phyloP scores from a whole-genome alignment of 208 protist species.

The Trichomonas gallinae region DNA sequence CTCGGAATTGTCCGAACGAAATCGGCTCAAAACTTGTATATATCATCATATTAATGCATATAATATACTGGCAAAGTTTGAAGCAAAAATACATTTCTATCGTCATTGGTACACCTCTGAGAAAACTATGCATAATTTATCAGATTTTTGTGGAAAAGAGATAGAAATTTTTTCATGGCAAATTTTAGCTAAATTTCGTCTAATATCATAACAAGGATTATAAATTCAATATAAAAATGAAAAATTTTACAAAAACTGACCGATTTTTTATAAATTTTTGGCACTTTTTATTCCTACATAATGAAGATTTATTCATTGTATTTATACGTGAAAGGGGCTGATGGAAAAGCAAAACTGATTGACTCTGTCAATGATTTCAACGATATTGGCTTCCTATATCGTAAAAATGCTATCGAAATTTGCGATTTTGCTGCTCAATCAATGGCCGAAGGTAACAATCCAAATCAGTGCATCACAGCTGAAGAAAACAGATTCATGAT shows the following conservation, averaged over 20 bases:
- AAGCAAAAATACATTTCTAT: too few species aligned
- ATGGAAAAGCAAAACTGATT: neutral
- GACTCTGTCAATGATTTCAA: neutral
- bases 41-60: too few species aligned
- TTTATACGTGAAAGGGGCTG: neutral
- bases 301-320: slow-evolving; percentile 13
- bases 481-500: neutral
- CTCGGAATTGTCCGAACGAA: too few species aligned
- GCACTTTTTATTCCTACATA: neutral
- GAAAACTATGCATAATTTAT: too few species aligned
- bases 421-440: neutral
- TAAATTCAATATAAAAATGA: neutral
- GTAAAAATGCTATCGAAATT: neutral
- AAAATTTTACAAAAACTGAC: neutral
- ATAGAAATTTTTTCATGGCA: too few species aligned
- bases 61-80: too few species aligned
- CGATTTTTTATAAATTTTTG: neutral
- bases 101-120: too few species aligned
- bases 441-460: neutral
- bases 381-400: neutral
- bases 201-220: neutral
- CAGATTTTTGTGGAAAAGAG: too few species aligned
- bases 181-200: too few species aligned
- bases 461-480: neutral
- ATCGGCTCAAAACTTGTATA: too few species aligned